Evolutionary conservation across 176 grass and related monocot species (phyloP), one percentile per base, ranked within the genome.

Genomic region (Carex cristatella): DNA sequence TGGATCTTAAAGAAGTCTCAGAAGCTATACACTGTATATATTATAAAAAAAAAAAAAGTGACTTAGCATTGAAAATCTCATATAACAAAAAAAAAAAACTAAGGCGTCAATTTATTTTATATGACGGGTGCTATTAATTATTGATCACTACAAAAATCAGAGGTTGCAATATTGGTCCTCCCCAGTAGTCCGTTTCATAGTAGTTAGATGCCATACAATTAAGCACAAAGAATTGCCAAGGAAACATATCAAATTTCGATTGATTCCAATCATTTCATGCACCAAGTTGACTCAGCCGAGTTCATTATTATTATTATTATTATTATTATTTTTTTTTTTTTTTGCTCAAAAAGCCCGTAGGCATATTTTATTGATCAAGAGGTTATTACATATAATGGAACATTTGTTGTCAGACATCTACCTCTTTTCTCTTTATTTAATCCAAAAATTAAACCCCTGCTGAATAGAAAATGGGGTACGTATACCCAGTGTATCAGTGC

Each of bases 11-110:
- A 83, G 59, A 49, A 13, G 19, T 10, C 35, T 83, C 80, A 31
- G 60, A 64, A 3, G 61, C 80, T 51, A 83, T 83, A 19, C 57
- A 65, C 80, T 83, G 30, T n/a, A 68, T 31, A 68, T 46, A 44
- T 82, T 82, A 35, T 40, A 40, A 3, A 3, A 37, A 11, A 67
- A 68, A 48, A 31, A 31, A n/a, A 83, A 44, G 32, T 42, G 33
- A n/a, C 27, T 81, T 61, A 16, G 33, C 35, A 16, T 6, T 11
- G 8, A 79, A 23, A n/a, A 74, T 35, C 28, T 51, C 10, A 10
- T 51, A 51, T 51, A 51, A 51, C 48, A 2, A 51, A 51, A 51
- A 51, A 51, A 51, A 51, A 18, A 49, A 49, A 7, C 7, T 14
- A 44, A 40, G 44, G 44, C 37, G 11, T 74, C 42, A 46, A 73